Evolutionary conservation across 192 early-diverging fungal genomes (phyloP).

Genomic region (Funneliformis mosseae): DNA sequence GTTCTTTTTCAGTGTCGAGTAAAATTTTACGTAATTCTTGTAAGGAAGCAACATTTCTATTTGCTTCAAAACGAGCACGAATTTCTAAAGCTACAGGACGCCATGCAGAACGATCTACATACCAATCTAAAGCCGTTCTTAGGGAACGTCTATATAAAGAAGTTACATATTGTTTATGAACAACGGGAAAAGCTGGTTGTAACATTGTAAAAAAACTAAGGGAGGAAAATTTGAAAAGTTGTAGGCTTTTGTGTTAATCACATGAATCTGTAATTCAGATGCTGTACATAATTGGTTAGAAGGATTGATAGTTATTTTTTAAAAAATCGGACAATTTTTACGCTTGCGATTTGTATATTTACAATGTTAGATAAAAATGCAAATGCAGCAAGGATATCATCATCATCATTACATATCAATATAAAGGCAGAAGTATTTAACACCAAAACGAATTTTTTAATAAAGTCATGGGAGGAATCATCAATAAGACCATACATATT

Average conservation of each 20-base stretch:
- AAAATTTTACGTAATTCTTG: constrained; percentile 70
- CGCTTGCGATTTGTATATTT: too few species aligned
- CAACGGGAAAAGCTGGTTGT: neutral
- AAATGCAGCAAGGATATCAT: neutral
- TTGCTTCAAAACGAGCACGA: constrained; percentile 81
- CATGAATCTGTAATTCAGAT: neutral
- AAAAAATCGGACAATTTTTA: too few species aligned
- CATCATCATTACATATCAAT: constrained; percentile 2
- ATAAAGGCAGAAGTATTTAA: neutral
- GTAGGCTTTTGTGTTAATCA: neutral
- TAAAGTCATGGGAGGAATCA: neutral
- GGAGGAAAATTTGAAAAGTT: neutral
- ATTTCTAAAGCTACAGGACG: constrained; percentile 84
- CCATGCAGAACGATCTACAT: constrained; percentile 76
- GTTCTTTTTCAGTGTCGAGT: constrained; percentile 70
- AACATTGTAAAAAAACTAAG: too few species aligned
- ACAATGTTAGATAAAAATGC: constrained; percentile 2
- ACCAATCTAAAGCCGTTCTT: constrained; percentile 85
- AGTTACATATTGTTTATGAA: neutral
- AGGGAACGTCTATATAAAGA: constrained; percentile 82
- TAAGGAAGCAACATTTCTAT: constrained; percentile 71
- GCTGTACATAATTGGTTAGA: too few species aligned
- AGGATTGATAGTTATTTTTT: too few species aligned
- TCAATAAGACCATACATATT: neutral
- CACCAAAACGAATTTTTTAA: neutral